Evolutionary conservation across 2,329 filamentous ascomycete genomes (phyloP).

Genomic region (Akanthomyces uredinophilus): DNA sequence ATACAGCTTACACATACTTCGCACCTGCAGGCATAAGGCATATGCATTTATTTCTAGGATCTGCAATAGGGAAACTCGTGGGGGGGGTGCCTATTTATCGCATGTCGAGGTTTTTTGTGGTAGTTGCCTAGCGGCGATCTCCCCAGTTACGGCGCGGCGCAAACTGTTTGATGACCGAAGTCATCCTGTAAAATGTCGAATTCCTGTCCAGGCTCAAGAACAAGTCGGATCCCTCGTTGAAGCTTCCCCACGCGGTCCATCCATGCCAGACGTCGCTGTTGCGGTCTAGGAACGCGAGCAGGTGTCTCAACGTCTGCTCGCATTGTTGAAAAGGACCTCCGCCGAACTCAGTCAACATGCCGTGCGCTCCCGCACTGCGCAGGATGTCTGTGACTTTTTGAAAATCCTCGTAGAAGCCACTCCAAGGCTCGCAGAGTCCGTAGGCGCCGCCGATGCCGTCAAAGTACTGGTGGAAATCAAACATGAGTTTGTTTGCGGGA

Average conservation of each 20-base stretch:
- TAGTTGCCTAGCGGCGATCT: no score
- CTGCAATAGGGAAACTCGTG: no score
- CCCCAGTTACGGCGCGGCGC: neutral
- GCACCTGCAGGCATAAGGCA: no score
- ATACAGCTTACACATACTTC: no score
- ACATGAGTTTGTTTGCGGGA: neutral
- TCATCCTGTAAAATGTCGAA: neutral
- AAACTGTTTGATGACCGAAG: neutral
- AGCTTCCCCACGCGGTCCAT: constrained; percentile 1
- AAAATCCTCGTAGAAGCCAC: neutral
- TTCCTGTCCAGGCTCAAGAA: neutral
- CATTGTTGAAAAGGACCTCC: neutral
- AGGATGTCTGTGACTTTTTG: neutral
- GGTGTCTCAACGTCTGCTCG: neutral
- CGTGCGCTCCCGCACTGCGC: neutral
- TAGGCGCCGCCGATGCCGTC: neutral
- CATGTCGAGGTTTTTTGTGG: no score
- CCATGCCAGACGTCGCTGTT: neutral
- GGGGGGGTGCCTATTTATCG: no score
- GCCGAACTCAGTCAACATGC: neutral
- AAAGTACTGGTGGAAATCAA: constrained; percentile 2
- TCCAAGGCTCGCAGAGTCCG: neutral
- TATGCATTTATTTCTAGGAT: no score
- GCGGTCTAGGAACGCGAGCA: neutral
- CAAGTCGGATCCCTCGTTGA: neutral